Conservation (phyloP, 441 rosid genomes). For the Erodium texanum region DNA sequence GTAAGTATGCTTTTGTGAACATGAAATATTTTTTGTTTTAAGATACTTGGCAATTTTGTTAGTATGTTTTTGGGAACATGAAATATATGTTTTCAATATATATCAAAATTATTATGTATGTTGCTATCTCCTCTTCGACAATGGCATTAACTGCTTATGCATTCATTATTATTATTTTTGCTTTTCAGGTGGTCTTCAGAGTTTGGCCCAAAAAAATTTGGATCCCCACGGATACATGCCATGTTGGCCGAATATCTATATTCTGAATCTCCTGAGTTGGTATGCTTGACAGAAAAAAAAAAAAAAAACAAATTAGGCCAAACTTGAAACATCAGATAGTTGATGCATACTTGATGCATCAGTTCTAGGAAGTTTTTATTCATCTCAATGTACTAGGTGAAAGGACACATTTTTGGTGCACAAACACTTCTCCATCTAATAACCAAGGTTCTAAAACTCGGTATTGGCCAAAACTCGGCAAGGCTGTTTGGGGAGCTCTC, state of each 20-base stretch:
- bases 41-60: background rate
- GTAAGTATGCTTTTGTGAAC: too few species aligned
- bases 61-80: too few species aligned
- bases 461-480: too few species aligned
- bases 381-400: constrained; percentile 3
- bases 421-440: background rate
- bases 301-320: background rate
- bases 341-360: background rate
- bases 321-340: background rate
- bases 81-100: background rate
- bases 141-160: background rate
- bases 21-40: background rate
- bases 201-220: constrained; percentile 58
- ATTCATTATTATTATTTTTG: background rate
- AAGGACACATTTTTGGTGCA: background rate
- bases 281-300: constrained; percentile 28
- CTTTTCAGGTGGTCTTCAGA: constrained; percentile 77
- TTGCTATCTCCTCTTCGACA: background rate
- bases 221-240: constrained; percentile 64
- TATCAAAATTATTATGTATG: background rate
- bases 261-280: constrained; percentile 86
- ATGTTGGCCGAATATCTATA: constrained; percentile 86
- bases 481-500: too few species aligned
- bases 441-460: too few species aligned
- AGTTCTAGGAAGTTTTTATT: background rate